A percentile compares a stretch with the other conserved stretches of the same genome.
Conservation (phyloP, 2,329 filamentous ascomycete genomes). For the Calonectria naviculata region DNA sequence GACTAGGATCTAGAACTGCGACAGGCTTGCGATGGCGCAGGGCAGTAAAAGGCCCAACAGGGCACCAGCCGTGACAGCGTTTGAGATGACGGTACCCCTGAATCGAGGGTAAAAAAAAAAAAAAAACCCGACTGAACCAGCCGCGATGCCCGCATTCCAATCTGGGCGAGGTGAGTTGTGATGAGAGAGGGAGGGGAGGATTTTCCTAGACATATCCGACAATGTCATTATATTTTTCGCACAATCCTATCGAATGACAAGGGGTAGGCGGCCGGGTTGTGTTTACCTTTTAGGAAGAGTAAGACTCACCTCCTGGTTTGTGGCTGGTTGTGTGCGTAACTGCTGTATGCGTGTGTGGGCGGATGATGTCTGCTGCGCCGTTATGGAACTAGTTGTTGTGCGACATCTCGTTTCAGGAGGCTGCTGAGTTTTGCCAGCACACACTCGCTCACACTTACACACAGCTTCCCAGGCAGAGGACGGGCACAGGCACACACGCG, state of each 20-base stretch:
- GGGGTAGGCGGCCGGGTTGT: background rate
- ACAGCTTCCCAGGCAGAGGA: conserved; percentile 1
- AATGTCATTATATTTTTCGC: background rate
- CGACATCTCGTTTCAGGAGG: conserved; percentile 33
- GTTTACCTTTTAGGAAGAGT: background rate
- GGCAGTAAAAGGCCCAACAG: conserved; percentile 15
- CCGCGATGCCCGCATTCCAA: background rate
- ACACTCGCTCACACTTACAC: conserved; percentile 12
- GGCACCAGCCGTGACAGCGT: conserved; percentile 12
- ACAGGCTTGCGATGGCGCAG: conserved; percentile 23
- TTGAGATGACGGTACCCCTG: conserved; percentile 17
- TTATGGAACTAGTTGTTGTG: conserved; percentile 21
- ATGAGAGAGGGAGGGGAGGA: background rate
- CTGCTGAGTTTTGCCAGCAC: conserved; percentile 23
- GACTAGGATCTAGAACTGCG: conserved; percentile 23
- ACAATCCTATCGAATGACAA: background rate
- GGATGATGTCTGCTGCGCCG: conserved; percentile 11
- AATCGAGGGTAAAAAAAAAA: conserved; percentile 17
- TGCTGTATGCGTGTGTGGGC: conserved; percentile 1
- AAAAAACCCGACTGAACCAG: conserved; percentile 3
- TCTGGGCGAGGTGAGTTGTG: background rate
- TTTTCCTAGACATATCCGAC: background rate
- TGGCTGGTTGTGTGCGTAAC: conserved; percentile 1
- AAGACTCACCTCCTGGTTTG: background rate
- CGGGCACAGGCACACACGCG: background rate